Evolutionary conservation across 2,329 filamentous ascomycete species (phyloP).

Genomic region (Claviceps sp.): DNA sequence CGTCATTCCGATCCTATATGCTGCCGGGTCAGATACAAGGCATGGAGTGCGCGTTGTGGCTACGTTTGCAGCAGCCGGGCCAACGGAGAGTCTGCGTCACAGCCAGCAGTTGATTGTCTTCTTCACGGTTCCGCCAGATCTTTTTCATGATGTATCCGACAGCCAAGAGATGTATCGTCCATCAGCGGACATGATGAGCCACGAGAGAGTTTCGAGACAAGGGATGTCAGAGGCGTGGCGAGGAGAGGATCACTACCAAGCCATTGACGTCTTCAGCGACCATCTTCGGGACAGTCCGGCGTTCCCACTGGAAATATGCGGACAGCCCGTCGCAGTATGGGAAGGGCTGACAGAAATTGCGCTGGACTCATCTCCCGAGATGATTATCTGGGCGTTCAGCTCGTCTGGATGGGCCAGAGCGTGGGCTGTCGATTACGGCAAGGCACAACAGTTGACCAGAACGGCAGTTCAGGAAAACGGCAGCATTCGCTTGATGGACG

Average conservation of each 20-base stretch:
- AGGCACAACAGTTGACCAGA: conserved; percentile 8
- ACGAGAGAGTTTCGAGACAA: conserved; percentile 4
- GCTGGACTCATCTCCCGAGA: conserved; percentile 18
- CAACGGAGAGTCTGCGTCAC: neutral
- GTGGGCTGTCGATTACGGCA: conserved; percentile 18
- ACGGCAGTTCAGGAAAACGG: conserved; percentile 18
- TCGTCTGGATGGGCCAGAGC: conserved; percentile 20
- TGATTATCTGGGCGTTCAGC: conserved; percentile 23
- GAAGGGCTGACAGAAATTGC: conserved; percentile 19
- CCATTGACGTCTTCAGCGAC: conserved; percentile 10
- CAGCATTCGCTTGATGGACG: conserved; percentile 18
- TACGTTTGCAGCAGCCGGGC: conserved; percentile 30
- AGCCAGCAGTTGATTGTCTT: conserved; percentile 35
- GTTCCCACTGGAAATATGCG: conserved; percentile 19
- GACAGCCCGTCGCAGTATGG: conserved; percentile 19
- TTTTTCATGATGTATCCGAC: conserved; percentile 27
- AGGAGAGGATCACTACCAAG: conserved; percentile 10
- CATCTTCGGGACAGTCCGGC: conserved; percentile 6
- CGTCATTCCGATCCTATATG: conserved; percentile 35
- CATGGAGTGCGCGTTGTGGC: conserved; percentile 46
- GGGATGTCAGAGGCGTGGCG: conserved; percentile 10
- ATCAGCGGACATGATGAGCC: conserved; percentile 1
- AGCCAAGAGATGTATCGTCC: conserved; percentile 5
- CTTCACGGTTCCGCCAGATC: conserved; percentile 47
- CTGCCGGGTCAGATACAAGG: conserved; percentile 39